Evolutionary conservation across 2,329 filamentous ascomycete genomes (phyloP), one percentile per base, ranked within the genome.

Genomic region (Alternaria brassicae): DNA sequence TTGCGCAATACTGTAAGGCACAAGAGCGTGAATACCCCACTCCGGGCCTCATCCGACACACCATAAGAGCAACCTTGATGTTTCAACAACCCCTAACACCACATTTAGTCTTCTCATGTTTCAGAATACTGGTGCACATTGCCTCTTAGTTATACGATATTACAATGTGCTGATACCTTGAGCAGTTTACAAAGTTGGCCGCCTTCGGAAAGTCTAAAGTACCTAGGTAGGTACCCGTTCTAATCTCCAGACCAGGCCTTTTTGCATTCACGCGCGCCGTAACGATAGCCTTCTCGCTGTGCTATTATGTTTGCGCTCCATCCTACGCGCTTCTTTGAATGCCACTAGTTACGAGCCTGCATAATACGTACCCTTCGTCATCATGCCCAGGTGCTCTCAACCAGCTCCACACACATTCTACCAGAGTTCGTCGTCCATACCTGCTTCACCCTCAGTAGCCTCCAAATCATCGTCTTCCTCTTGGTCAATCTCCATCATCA

Each of bases 111-210:
- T 0, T 19, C 17, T 12, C 7, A 19, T 37, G 15, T n/a, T 37
- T 6, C 36, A 17, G 5, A 9, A 0, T 4, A 4, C 10, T 37
- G 0, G 19, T 10, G 36, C 36, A n/a, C n/a, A 17, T 37, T 13
- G 0, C 1, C 7, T 10, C 7, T 19, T 37, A 5, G 6, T 10
- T 19, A 1, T 0, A 19, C 0, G 3, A 37, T 4, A 10, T 19
- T 17, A 19, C 36, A 10, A 9, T 10, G 8, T 10, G 7, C 9
- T 12, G 9, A 10, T 10, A 10, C 9, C 9, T 9, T 9, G 9
- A 30, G 28, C 28, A 30, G 28, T 3, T 10, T 30, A 12, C 5
- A 30, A 30, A 30, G 28, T 4, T 30, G n/a, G n/a, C n/a, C n/a
- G n/a, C n/a, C n/a, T n/a, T n/a, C n/a, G n/a, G n/a, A n/a, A n/a